phyloP scores from a whole-genome alignment of 2,329 filamentous ascomycete genomes.

The Magnaporthales sp. region DNA sequence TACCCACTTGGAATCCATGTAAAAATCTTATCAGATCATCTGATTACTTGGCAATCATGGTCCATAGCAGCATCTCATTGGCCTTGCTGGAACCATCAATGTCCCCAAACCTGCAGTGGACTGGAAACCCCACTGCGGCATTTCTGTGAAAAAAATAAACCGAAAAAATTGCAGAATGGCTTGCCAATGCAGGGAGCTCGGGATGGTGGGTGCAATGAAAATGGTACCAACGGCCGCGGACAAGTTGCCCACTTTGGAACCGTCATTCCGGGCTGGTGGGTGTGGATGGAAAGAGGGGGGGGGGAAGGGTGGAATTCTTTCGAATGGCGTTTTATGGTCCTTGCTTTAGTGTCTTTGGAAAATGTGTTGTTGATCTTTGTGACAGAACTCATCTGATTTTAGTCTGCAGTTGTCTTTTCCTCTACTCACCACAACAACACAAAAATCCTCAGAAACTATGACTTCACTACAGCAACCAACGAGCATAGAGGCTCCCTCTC shows the following conservation, averaged over 20 bases:
- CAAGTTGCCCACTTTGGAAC: background rate
- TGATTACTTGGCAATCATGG: background rate
- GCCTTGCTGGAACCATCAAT: background rate
- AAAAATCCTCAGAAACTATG: background rate
- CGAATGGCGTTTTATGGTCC: background rate
- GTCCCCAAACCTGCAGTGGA: background rate
- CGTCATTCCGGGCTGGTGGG: background rate
- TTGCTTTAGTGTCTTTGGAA: background rate
- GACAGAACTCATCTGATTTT: background rate
- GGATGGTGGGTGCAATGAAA: background rate
- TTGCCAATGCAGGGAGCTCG: background rate
- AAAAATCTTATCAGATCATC: constrained; percentile 6
- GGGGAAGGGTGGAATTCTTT: background rate
- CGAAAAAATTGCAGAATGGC: background rate
- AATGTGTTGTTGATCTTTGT: background rate
- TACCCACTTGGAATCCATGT: background rate
- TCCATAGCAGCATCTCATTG: background rate
- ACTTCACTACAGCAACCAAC: background rate
- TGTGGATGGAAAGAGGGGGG: background rate
- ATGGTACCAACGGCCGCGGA: background rate
- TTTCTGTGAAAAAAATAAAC: background rate
- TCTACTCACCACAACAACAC: background rate
- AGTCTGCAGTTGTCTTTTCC: background rate
- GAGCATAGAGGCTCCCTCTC: constrained; percentile 14
- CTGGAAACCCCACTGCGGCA: background rate